Evolutionary conservation across 768 basidiomycete genomes (phyloP).

Genomic region (Ramaria sp.): DNA sequence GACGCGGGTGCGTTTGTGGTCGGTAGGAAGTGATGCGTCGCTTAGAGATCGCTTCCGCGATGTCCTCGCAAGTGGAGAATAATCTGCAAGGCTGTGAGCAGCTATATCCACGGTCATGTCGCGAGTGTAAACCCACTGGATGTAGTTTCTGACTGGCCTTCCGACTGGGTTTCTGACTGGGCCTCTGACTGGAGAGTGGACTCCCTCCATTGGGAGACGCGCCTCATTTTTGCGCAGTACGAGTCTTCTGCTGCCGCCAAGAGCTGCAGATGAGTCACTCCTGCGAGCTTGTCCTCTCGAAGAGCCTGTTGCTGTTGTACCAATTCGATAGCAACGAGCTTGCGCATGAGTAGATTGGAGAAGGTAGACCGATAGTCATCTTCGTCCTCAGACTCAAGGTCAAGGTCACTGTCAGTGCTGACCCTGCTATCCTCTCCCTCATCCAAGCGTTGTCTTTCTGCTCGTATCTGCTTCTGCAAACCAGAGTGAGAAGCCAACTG

Average conservation of each 20-base stretch:
- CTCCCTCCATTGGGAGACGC: slow-evolving; percentile 5
- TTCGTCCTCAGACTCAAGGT: slow-evolving; percentile 11
- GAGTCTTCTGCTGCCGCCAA: slow-evolving; percentile 5
- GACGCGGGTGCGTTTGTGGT: slow-evolving; percentile 5
- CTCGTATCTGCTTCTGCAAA: slow-evolving; percentile 7
- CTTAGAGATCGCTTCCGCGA: slow-evolving; percentile 9
- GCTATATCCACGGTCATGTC: neutral
- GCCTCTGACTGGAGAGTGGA: neutral
- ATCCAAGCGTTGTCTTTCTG: neutral
- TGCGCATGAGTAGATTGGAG: slow-evolving; percentile 11
- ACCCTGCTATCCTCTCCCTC: slow-evolving; percentile 14
- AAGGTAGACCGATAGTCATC: slow-evolving; percentile 13
- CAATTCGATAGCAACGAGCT: slow-evolving; percentile 5
- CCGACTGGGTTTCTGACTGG: neutral
- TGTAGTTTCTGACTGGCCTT: neutral
- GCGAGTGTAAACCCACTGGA: neutral
- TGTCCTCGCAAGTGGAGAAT: neutral
- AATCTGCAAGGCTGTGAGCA: neutral
- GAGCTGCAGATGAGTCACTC: neutral
- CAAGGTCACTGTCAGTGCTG: slow-evolving; percentile 9
- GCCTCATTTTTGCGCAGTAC: slow-evolving; percentile 9
- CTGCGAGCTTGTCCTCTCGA: slow-evolving; percentile 20
- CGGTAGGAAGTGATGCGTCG: neutral
- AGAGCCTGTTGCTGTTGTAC: slow-evolving; percentile 31
- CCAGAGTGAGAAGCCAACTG: slow-evolving; percentile 14